Conservation (phyloP, 129 eudicot species). For the Cynara cardunculus region DNA sequence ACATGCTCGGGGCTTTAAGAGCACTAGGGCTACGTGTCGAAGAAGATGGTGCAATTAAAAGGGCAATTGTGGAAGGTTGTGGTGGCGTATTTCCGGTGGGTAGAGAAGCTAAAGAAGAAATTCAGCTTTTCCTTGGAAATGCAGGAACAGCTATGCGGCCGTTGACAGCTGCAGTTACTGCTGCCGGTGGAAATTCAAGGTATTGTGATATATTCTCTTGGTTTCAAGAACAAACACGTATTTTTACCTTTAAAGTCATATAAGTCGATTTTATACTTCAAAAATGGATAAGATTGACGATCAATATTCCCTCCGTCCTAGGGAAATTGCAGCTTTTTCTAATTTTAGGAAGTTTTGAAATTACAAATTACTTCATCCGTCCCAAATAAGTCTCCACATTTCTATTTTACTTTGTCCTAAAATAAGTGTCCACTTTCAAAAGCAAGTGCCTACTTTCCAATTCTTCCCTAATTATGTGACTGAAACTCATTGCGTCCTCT, state of each 20-base stretch:
- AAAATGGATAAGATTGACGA: background rate
- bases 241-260: background rate
- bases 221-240: background rate
- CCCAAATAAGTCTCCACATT: too few relatives aligned
- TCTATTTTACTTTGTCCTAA: background rate
- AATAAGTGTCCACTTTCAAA: background rate
- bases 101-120: slow-evolving; percentile 66
- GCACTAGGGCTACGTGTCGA: slow-evolving; percentile 84
- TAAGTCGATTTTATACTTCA: background rate
- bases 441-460: background rate
- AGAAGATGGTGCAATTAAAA: slow-evolving; percentile 62
- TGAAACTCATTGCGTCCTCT: background rate
- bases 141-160: slow-evolving; percentile 99
- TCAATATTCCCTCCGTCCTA: background rate
- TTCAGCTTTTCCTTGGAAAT: slow-evolving; percentile 92
- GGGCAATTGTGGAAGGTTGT: slow-evolving; percentile 85
- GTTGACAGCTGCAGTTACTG: slow-evolving; percentile 91
- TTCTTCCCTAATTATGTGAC: background rate
- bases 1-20: slow-evolving; percentile 93
- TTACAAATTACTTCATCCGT: background rate
- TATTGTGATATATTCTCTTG: slow-evolving; percentile 12
- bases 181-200: slow-evolving; percentile 96
- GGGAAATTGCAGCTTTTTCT: background rate
- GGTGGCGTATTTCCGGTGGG: slow-evolving; percentile 87
- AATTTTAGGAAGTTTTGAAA: background rate